Base-by-base conservation (phyloP, 2,329 filamentous ascomycete species). In the Cadophora sp. region DNA sequence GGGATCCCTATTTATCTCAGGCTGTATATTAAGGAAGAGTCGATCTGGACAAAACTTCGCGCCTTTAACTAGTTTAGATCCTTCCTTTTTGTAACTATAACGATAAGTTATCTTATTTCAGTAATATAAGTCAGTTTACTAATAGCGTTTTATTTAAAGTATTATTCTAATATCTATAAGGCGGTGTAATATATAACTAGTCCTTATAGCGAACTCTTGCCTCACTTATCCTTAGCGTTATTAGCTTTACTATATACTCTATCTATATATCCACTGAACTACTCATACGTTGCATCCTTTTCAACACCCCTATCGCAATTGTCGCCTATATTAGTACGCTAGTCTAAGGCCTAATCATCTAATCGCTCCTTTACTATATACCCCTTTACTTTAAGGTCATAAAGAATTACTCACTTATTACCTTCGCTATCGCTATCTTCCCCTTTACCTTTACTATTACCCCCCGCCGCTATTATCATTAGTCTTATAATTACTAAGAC, bases 131-230 rank as follows among this genome's bases (percentile, higher is more conserved):
- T 71, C 48, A 67, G 72, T 70, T 29, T 37, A 26, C 31, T 63
- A 19, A 11, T 22, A 55, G n/a, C 12, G 26, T 22, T 7, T 48
- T 24, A 53, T 24, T 6, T 16, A 22, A 46, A 62, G 4, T 12
- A 22, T 11, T n/a, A 59, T 50, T 40, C 11, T 48, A 69, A 70
- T 14, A 58, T 43, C 9, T 62, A 1, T 40, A 73, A 69, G 73
- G 89, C 14, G 89, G 88, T 40, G 82, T 90, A 11, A 85, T 89
- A 79, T 91, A 90, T 75, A 74, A 83, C 0, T 92, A 89, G 90
- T 75, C 79, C 51, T 87, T 83, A 8, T 89, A 85, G 82, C 81
- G 83, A 1, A 89, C 88, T 0, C 79, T 92, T 3, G 81, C 89
- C 0, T 89, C 89, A 0, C 77, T 92, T 8, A 76, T 87, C 3